Percentiles rank a stretch among this genome's conserved stretches.
phyloP scores from a whole-genome alignment of 1,284 basidiomycete species.

The Leccinum variabile region DNA sequence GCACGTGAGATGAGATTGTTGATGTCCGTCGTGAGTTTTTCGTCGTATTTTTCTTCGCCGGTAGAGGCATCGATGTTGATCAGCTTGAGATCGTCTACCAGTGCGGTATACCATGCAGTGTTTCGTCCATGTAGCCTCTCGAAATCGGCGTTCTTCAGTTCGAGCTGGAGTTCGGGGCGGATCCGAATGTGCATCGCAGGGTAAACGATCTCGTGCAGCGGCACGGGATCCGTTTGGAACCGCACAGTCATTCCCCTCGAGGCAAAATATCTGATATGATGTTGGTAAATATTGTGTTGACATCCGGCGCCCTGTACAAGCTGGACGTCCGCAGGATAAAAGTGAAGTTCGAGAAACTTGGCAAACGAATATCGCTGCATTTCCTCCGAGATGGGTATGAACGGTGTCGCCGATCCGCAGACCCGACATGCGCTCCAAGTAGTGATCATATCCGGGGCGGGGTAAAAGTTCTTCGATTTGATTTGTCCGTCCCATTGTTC shows the following conservation, averaged over 20 bases:
- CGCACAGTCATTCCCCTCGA: conserved; percentile 83
- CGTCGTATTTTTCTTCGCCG: conserved; percentile 70
- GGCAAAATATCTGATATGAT: conserved; percentile 94
- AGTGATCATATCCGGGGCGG: conserved; percentile 74
- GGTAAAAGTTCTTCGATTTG: conserved; percentile 51
- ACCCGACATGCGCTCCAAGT: conserved; percentile 92
- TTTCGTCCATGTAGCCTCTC: conserved; percentile 76
- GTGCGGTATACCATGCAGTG: conserved; percentile 64
- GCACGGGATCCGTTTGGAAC: conserved; percentile 85
- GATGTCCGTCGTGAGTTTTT: conserved; percentile 57
- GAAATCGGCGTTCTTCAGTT: conserved; percentile 90
- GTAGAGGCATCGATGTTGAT: conserved; percentile 77
- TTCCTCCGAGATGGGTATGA: conserved; percentile 89
- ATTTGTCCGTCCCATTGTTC: conserved; percentile 85
- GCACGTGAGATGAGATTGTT: conserved; percentile 71
- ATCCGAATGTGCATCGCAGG: conserved; percentile 88
- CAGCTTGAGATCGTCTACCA: conserved; percentile 71
- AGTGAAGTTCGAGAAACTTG: conserved; percentile 90
- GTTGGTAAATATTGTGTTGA: conserved; percentile 90
- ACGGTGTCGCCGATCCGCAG: conserved; percentile 81
- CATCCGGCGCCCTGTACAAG: conserved; percentile 84
- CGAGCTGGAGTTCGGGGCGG: conserved; percentile 81
- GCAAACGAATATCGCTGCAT: conserved; percentile 94
- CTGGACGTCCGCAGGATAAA: conserved; percentile 84
- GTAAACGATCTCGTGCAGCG: conserved; percentile 84